Evolutionary conservation across 306 rosid genomes (phyloP).

Genomic region (Dalbergia cochinchinensis): DNA sequence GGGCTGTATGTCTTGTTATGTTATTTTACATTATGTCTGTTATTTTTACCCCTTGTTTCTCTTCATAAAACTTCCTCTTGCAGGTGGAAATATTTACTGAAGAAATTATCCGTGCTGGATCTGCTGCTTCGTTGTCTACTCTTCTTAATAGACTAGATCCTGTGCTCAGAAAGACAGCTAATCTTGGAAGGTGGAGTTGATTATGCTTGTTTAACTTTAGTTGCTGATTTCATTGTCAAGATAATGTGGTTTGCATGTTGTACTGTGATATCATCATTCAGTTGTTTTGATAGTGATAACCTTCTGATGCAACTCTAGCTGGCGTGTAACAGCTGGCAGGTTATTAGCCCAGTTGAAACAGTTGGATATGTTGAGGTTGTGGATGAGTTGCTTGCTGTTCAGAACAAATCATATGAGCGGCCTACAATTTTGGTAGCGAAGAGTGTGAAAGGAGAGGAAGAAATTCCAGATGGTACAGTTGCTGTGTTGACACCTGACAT

Average conservation of each 20-base stretch:
- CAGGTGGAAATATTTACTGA: constrained; percentile 97
- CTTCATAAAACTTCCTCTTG: constrained; percentile 55
- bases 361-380: constrained; percentile 89
- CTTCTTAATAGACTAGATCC: constrained; percentile 94
- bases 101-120: constrained; percentile 97
- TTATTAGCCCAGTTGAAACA: constrained; percentile 93
- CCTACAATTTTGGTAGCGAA: constrained; percentile 93
- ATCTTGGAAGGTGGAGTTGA: constrained; percentile 85
- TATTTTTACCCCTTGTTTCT: constrained; percentile 31
- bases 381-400: constrained; percentile 92
- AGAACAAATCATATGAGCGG: constrained; percentile 77
- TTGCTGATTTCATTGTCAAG: constrained; percentile 43
- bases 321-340: constrained; percentile 88
- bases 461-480: constrained; percentile 97
- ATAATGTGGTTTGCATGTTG: constrained; percentile 14
- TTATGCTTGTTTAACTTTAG: constrained; percentile 35
- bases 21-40: constrained; percentile 25
- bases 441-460: constrained; percentile 96
- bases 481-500: constrained; percentile 98
- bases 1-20: constrained; percentile 77
- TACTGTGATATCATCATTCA: constrained; percentile 28
- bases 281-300: constrained; percentile 35
- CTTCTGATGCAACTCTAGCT: constrained; percentile 54
- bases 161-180: constrained; percentile 87
- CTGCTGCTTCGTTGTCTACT: constrained; percentile 93